Evolutionary conservation across 129 eudicot genomes (phyloP).

Genomic region (Logfia minima): DNA sequence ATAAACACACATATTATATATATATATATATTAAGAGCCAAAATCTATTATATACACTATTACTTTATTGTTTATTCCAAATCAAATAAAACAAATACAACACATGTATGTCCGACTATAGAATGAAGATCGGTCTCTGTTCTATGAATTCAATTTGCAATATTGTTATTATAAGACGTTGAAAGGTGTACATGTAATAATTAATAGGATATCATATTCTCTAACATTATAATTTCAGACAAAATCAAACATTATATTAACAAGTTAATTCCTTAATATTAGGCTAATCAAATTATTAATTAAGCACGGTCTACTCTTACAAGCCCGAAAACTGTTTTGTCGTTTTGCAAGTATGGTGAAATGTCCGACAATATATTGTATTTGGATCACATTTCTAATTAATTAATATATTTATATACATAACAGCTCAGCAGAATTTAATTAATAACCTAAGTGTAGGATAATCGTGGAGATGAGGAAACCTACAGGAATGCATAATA

Average conservation of each 20-base stretch:
- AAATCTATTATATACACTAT: neutral
- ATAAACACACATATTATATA: too few relatives aligned
- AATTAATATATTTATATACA: neutral
- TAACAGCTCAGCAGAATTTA: slow-evolving; percentile 35
- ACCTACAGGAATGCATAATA: slow-evolving; percentile 27
- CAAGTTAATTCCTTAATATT: too few relatives aligned
- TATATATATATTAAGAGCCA: neutral
- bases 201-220: neutral
- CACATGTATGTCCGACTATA: neutral
- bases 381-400: slow-evolving; percentile 3
- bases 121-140: neutral
- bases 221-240: slow-evolving; percentile 20
- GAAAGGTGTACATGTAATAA: slow-evolving; percentile 16
- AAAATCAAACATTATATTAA: slow-evolving; percentile 13
- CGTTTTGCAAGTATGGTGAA: slow-evolving; percentile 24
- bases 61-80: neutral
- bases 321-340: slow-evolving; percentile 24
- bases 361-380: slow-evolving; percentile 39
- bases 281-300: slow-evolving; percentile 4
- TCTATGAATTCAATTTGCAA: neutral
- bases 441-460: neutral
- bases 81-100: neutral
- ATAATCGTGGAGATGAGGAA: slow-evolving; percentile 28
- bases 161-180: neutral
- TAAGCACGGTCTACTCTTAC: slow-evolving; percentile 10